A percentile compares a stretch with the other conserved stretches of the same genome.
phyloP scores from a whole-genome alignment of 805 yeast genomes.

The Ogataea angusta region DNA sequence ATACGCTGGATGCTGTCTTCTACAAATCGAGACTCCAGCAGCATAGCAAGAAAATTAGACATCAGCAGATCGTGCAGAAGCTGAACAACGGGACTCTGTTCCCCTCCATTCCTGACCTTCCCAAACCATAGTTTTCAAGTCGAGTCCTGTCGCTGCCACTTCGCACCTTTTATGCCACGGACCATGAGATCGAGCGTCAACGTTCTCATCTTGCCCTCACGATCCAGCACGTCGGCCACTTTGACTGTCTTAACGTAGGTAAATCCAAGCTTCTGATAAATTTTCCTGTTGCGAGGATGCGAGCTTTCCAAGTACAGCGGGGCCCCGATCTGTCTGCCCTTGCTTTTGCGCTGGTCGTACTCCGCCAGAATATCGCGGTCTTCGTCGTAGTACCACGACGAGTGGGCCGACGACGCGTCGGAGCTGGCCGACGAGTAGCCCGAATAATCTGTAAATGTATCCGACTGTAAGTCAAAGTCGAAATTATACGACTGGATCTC shows the following conservation, averaged over 20 bases:
- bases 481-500: conserved; percentile 35
- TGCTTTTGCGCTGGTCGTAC: conserved; percentile 29
- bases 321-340: conserved; percentile 32
- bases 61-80: conserved; percentile 31
- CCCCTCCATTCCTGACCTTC: conserved; percentile 28
- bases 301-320: conserved; percentile 55
- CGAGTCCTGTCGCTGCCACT: conserved; percentile 27
- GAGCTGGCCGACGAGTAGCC: conserved; percentile 33
- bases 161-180: conserved; percentile 36
- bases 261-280: conserved; percentile 55
- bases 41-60: conserved; percentile 34
- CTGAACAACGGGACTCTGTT: conserved; percentile 38
- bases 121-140: conserved; percentile 1
- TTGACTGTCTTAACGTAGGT: conserved; percentile 35
- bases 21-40: conserved; percentile 40
- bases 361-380: conserved; percentile 34
- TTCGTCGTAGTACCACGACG: conserved; percentile 35
- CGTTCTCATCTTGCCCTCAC: conserved; percentile 24
- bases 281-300: conserved; percentile 48
- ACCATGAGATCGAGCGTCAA: conserved; percentile 38
- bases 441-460: conserved; percentile 34
- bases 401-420: conserved; percentile 34
- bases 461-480: conserved; percentile 33
- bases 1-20: conserved; percentile 38
- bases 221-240: conserved; percentile 32